Evolutionary conservation across 257 asterid species (phyloP), one percentile per base, ranked within the genome.

Genomic region (Schizonepeta tenuifolia): DNA sequence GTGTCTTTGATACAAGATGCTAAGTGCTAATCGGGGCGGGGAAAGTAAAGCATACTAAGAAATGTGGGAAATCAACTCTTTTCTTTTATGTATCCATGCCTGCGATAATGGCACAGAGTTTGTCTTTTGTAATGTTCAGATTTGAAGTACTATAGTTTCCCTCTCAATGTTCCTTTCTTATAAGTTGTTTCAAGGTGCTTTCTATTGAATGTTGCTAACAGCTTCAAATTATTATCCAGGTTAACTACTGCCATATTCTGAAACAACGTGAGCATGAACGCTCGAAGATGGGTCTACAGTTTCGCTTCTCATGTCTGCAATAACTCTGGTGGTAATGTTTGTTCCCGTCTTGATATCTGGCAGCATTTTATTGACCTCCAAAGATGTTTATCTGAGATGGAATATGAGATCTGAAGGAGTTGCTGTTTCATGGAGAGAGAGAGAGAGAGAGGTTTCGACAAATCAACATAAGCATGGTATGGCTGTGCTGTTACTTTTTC

Each of bases 231-330:
- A 43, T 81, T 69, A 40, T 67, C 87, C 87, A 93, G 98, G 94
- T 88, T 17, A 93, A 93, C 83, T 87, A 86, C 83, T 87, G 93
- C 84, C 76, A 90, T 79, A 77, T 87, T 54, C 71, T 92, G 89
- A 88, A 84, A 78, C 90, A 84, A 82, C 86, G 74, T 2, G 91
- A 81, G 72, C 87, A 83, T 62, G 97, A 90, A 63, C 86, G 65
- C 11, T 91, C 90, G 74, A 88, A 83, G 86, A 85, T 86, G 40
- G 98, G 98, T 17, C 65, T 93, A 67, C 98, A 88, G 64, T 89
- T 93, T 77, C 80, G 85, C 92, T 89, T 93, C 86, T 91, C 98
- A 54, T 83, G 91, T 18, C 84, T 87, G 54, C 82, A 60, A 40
- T 93, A 81, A 83, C 64, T 50, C 61, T 40, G 41, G 49, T 43